phyloP scores from a whole-genome alignment of 1,284 basidiomycete species.

The Malassezia furfur region DNA sequence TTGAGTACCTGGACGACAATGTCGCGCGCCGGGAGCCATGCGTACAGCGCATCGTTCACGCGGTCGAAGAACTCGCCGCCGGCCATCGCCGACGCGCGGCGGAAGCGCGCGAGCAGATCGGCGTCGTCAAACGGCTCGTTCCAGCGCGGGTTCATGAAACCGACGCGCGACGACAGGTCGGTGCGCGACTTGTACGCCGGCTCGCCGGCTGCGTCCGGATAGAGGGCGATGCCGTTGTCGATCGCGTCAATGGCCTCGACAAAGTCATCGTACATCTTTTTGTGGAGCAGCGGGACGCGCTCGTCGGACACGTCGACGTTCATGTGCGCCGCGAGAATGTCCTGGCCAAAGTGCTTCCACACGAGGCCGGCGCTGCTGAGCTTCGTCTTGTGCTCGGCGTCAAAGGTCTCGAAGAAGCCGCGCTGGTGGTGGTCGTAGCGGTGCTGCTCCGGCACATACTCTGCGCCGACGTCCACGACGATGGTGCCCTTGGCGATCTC shows the following conservation, averaged over 20 bases:
- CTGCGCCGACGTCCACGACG: slow-evolving; percentile 93
- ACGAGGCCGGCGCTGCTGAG: slow-evolving; percentile 84
- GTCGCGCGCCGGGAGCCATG: slow-evolving; percentile 86
- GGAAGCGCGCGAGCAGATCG: slow-evolving; percentile 53
- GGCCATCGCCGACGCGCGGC: slow-evolving; percentile 68
- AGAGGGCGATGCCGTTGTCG: slow-evolving; percentile 54
- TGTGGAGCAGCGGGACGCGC: slow-evolving; percentile 66
- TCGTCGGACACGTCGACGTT: slow-evolving; percentile 54
- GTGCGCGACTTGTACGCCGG: slow-evolving; percentile 42
- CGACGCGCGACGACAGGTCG: slow-evolving; percentile 39
- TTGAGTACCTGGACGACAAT: slow-evolving; percentile 64
- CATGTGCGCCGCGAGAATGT: slow-evolving; percentile 66
- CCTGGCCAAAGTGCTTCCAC: slow-evolving; percentile 70
- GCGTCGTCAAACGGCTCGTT: slow-evolving; percentile 31
- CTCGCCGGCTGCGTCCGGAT: slow-evolving; percentile 23
- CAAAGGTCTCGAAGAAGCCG: slow-evolving; percentile 82
- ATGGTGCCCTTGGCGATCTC: slow-evolving; percentile 76
- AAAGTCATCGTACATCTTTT: slow-evolving; percentile 83
- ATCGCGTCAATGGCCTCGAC: slow-evolving; percentile 90
- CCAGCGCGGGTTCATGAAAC: slow-evolving; percentile 43
- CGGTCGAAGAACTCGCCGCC: slow-evolving; percentile 76
- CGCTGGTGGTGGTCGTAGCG: slow-evolving; percentile 95
- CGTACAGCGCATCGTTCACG: slow-evolving; percentile 71
- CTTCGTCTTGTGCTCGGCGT: slow-evolving; percentile 68
- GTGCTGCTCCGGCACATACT: slow-evolving; percentile 68